Evolutionary conservation across 2,329 filamentous ascomycete species (phyloP).

Genomic region (Mariannaea sp.): DNA sequence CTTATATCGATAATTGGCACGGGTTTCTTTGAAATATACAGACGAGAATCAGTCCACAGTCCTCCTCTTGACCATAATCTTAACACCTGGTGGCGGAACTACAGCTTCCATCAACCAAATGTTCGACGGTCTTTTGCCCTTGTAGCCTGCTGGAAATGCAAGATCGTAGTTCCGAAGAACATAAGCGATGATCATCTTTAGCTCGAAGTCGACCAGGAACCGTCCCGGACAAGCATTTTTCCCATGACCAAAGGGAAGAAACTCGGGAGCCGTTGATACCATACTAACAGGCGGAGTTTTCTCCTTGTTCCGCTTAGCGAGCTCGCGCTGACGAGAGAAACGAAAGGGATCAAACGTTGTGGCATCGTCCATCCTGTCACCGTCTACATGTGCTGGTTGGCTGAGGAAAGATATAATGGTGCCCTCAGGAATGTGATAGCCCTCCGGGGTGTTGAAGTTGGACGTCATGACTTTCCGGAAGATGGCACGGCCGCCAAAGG

Average conservation of each 20-base stretch:
- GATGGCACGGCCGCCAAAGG: slow-evolving; percentile 38
- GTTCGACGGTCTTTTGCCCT: slow-evolving; percentile 28
- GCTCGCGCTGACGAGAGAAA: slow-evolving; percentile 45
- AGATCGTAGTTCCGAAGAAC: slow-evolving; percentile 30
- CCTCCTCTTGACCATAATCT: slow-evolving; percentile 26
- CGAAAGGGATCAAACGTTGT: slow-evolving; percentile 49
- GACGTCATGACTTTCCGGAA: slow-evolving; percentile 39
- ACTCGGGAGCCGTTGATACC: slow-evolving; percentile 31
- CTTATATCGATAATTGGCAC: no score
- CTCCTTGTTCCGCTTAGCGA: slow-evolving; percentile 22
- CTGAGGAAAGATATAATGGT: slow-evolving; percentile 42
- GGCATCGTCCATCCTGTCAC: slow-evolving; percentile 41
- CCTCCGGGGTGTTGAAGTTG: slow-evolving; percentile 41
- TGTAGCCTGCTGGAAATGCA: slow-evolving; percentile 26
- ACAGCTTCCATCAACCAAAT: slow-evolving; percentile 29
- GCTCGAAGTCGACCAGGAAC: slow-evolving; percentile 40
- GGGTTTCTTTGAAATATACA: no score
- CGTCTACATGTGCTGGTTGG: slow-evolving; percentile 39
- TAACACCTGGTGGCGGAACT: slow-evolving; percentile 23
- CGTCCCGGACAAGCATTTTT: slow-evolving; percentile 22
- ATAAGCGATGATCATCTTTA: slow-evolving; percentile 40
- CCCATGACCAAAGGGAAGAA: slow-evolving; percentile 43
- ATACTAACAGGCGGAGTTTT: slow-evolving; percentile 17
- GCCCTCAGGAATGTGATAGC: slow-evolving; percentile 40
- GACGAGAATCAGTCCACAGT: no score